phyloP scores from a whole-genome alignment of 1,139 yeast genomes.

The Sugiyamaella grinbergsii region DNA sequence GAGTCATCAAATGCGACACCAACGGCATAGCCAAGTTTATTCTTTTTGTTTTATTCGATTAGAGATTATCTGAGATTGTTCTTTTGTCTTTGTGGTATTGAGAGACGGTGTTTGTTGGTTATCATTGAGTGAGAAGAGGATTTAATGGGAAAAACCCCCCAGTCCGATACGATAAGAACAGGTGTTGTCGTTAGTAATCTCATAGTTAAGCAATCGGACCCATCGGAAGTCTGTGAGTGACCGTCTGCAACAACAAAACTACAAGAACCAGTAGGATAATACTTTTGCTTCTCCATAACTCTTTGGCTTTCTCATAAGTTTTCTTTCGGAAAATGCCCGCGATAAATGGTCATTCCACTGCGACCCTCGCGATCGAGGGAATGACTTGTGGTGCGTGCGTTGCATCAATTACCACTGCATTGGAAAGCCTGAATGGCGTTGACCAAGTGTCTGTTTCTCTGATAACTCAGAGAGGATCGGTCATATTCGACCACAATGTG shows the following conservation, averaged over 20 bases:
- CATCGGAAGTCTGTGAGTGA: too few species aligned
- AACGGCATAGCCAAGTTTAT: too few species aligned
- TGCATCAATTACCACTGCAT: slow-evolving; percentile 59
- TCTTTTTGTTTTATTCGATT: too few species aligned
- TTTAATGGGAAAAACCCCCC: not conserved
- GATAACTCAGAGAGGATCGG: slow-evolving; percentile 69
- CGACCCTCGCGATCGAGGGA: slow-evolving; percentile 47
- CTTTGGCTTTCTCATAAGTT: too few species aligned
- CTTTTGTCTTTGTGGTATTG: too few species aligned
- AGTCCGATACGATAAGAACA: not conserved
- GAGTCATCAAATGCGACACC: too few species aligned
- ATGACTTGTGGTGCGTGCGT: slow-evolving; percentile 92
- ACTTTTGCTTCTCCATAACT: too few species aligned
- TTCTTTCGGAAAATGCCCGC: not conserved
- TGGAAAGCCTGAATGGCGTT: slow-evolving; percentile 54
- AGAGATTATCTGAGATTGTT: not conserved
- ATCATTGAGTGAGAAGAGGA: not conserved
- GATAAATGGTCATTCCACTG: not conserved
- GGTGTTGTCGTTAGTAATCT: not conserved
- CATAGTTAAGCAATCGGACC: not conserved
- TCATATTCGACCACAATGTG: slow-evolving; percentile 48
- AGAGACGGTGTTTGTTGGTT: too few species aligned
- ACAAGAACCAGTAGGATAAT: too few species aligned
- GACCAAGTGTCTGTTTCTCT: slow-evolving; percentile 61
- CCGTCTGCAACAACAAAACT: too few species aligned